Conservation (phyloP, 2,329 filamentous ascomycete genomes). For the Penicillium oxalicum region DNA sequence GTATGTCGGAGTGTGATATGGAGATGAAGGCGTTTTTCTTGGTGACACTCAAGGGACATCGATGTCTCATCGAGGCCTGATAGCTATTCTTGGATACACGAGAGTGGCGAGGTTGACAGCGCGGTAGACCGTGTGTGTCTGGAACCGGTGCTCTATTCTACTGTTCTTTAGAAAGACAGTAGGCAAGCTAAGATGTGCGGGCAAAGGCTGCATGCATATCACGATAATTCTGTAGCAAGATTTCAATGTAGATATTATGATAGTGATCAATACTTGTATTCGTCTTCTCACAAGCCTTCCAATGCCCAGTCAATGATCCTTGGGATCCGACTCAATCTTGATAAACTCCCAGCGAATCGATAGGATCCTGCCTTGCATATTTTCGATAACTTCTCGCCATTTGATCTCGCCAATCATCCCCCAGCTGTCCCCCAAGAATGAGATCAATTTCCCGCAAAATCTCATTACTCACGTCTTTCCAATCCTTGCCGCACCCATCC, state of each 20-base stretch:
- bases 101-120: no score
- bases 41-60: constrained; percentile 39
- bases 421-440: constrained; percentile 9
- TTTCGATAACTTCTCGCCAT: constrained; percentile 4
- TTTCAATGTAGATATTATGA: no score
- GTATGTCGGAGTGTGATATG: constrained; percentile 37
- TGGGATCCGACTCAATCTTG: no score
- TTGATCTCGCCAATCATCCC: constrained; percentile 14
- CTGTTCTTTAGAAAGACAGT: no score
- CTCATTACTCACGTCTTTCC: constrained; percentile 26
- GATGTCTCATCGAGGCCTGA: constrained; percentile 33
- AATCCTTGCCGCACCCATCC: constrained; percentile 7
- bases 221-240: no score
- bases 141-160: no score
- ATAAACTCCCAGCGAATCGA: neutral
- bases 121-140: no score
- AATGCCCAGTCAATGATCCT: no score
- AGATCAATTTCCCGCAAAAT: constrained; percentile 19
- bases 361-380: neutral
- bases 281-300: no score
- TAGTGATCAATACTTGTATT: no score
- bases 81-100: neutral
- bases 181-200: no score
- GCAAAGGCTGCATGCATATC: no score
- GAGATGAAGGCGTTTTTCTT: constrained; percentile 41